Base-by-base conservation (phyloP, 495 filamentous ascomycete species). In the Aspergillus olivimuriae region DNA sequence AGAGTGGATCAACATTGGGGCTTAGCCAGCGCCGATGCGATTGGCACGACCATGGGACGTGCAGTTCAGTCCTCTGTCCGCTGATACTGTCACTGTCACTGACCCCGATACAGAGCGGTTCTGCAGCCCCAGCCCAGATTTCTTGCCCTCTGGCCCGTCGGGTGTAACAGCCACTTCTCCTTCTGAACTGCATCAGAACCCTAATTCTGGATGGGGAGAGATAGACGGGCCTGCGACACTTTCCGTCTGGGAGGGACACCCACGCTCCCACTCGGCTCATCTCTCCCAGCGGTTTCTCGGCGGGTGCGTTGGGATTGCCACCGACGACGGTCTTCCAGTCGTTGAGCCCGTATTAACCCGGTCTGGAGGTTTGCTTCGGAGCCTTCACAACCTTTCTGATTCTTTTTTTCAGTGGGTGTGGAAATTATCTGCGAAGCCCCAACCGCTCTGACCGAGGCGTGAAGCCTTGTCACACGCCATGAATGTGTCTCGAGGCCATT, bases 1-100 rank as follows among this genome's bases (percentile, higher is more conserved):
- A 46, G 30, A 43, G 48, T 51, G 48, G 48, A 47, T 47, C 49
- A 21, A 15, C 39, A 47, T 44, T 38, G 49, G 48, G 49, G 49
- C 49, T 52, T 52, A 52, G 49, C 49, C 40, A 40, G 40, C 16
- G 12, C 21, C 14, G 23, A 31, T 43, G 28, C 11, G 15, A 43
- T 34, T 43, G 41, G 30, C 31, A 43, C 17, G 15, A 14, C 30
- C 15, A 9, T 43, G 21, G 26, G 16, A 24, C 39, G 10, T 26
- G 20, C 11, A 28, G n/a, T 30, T 16, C 38, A 39, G 24, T n/a
- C n/a, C n/a, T n/a, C n/a, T n/a, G n/a, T n/a, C 11, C 24, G 24
- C 5, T 11, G 6, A 28, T 28, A 28, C 24, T 28, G 24, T 6
- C 11, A 28, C 24, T 28, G 24, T n/a, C n/a, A 28, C 6, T 28